Base-by-base conservation (phyloP, 176 grass and related monocot species). In the Pontederia crassipes region DNA sequence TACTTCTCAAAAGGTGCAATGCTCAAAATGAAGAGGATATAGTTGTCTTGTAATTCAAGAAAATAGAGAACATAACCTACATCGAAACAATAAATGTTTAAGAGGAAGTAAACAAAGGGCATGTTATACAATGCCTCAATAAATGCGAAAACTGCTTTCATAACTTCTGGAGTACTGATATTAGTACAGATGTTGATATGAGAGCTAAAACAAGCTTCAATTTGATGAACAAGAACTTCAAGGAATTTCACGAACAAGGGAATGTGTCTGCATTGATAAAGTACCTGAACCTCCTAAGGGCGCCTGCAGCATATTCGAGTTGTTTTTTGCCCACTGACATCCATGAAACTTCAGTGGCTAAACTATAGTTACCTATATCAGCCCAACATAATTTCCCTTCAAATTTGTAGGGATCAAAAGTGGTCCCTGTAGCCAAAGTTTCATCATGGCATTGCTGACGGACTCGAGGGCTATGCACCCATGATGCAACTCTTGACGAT, bases 251-350 rank as follows among this genome's bases (percentile, higher is more conserved):
- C 18, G 11, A 26, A 62, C 13, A 9, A 54, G 48, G 45, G 53
- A 46, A 20, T 20, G 40, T 17, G 32, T 40, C 2, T 13, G 55
- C 32, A 71, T 8, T 28, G n/a, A 73, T 45, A 57, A 64, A 56
- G 10, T 78, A 97, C 92, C 92, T 97, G 87, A 97, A 97, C 63
- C 84, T 78, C 58, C 83, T 47, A 8, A 97, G 81, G 16, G 81
- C 89, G 8, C 83, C 92, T 7, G 92, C 81, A 49, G 92, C 92
- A 66, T 80, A 91, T 1, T 91, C 92, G 29, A 97, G 92, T 55
- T 97, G 92, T 18, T 85, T 86, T 70, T 97, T 90, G 24, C 83
- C 92, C 14, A 83, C 84, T 46, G 92, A 88, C 92, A 97, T 97
- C 92, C 92, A 97, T 0, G 87, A 97, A 28, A 97, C 79, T 70